phyloP scores from a whole-genome alignment of 2,329 filamentous ascomycete species.

The Dactylonectria macrodidyma region DNA sequence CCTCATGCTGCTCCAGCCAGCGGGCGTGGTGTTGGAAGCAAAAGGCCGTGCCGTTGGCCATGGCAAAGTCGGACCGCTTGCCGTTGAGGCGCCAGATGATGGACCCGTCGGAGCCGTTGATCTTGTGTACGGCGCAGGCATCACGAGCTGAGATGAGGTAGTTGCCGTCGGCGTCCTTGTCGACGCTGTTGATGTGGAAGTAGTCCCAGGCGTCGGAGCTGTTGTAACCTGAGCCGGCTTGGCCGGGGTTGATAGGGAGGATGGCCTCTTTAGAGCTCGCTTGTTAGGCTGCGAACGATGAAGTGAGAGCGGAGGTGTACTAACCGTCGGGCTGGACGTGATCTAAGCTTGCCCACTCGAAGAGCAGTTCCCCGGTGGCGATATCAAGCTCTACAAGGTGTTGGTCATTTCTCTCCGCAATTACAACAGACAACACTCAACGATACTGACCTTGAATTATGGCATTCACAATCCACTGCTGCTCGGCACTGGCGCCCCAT shows the following conservation, averaged over 20 bases:
- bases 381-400: constrained; percentile 62
- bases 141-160: constrained; percentile 70
- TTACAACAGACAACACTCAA: not conserved
- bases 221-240: constrained; percentile 52
- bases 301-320: not conserved
- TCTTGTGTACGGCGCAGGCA: constrained; percentile 62
- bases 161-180: constrained; percentile 63
- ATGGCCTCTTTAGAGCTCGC: constrained; percentile 55
- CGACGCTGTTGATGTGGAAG: constrained; percentile 72
- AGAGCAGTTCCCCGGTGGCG: constrained; percentile 63
- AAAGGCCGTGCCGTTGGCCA: constrained; percentile 56
- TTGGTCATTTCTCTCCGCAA: not conserved
- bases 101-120: constrained; percentile 63
- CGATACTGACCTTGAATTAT: constrained; percentile 65
- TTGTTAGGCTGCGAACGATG: not conserved
- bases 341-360: constrained; percentile 59
- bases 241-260: constrained; percentile 62
- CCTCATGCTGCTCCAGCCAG: constrained; percentile 56
- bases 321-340: constrained; percentile 46
- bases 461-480: constrained; percentile 70
- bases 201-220: constrained; percentile 64
- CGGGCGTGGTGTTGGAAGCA: constrained; percentile 69
- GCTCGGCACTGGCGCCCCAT: constrained; percentile 62
- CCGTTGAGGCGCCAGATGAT: constrained; percentile 70
- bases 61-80: constrained; percentile 57